Evolutionary conservation across 805 yeast species (phyloP), one percentile per base, ranked within the genome.

Genomic region (Cyberlindnera lachancei): DNA sequence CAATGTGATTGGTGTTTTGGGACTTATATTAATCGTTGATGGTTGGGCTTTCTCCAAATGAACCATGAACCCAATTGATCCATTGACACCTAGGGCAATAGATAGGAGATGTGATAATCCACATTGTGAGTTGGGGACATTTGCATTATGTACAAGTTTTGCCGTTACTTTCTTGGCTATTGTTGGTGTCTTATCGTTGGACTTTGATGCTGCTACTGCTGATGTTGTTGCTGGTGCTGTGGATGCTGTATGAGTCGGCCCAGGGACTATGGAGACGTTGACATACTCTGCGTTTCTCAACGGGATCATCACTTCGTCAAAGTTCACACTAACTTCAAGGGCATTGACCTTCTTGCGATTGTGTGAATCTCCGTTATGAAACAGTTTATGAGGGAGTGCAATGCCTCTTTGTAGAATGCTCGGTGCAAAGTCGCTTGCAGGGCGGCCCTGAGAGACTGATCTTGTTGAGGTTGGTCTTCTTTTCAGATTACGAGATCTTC

Each of bases 31-130:
- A 31, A 34, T 29, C 30, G 44, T 11, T 6, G 68, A 61, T 17
- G 48, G 55, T 6, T 55, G 37, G 0, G 75, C 62, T 9, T 41
- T 48, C 25, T 73, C 75, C 7, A 85, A 40, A 4, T 68, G 59
- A 4, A 81, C 55, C 18, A 73, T 57, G 36, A 66, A 63, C 1
- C 88, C 90, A 7, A 73, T 60, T 1, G 62, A 45, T 6, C 51
- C 48, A 21, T 67, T 68, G 1, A 74, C 56, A 1, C 75, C 73
- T 17, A 84, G 59, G 0, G 87, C 75, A 15, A 66, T 55, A 0
- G 83, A 66, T 22, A 81, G 56, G 4, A 68, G 55, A 13, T 52
- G 48, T 1, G 87, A 75, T 8, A 83, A 44, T 0, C 75, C 80
- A 8, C 68, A 71, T 18, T 62, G 61, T 0, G 48, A 37, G 0